Evolutionary conservation across 352 stramenopile genomes (phyloP).

Genomic region (Phytophthora melonis): DNA sequence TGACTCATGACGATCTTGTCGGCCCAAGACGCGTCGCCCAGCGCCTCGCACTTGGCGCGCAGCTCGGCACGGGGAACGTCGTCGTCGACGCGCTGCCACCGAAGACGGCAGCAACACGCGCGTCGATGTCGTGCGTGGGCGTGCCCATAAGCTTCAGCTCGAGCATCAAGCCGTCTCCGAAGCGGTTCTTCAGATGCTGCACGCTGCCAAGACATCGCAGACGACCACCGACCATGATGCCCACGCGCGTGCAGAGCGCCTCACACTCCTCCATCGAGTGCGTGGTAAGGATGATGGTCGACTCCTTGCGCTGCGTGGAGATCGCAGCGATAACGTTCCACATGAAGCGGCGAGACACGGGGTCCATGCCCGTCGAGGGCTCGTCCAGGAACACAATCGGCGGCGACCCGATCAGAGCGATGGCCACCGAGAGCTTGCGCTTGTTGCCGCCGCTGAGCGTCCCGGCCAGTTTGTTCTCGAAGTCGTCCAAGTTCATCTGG

Average conservation of each 20-base stretch:
- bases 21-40: slow-evolving; percentile 56
- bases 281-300: slow-evolving; percentile 93
- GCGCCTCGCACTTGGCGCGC: slow-evolving; percentile 48
- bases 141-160: slow-evolving; percentile 72
- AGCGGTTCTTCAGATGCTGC: slow-evolving; percentile 96
- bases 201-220: slow-evolving; percentile 86
- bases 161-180: slow-evolving; percentile 95
- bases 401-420: slow-evolving; percentile 93
- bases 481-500: slow-evolving; percentile 79
- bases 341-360: slow-evolving; percentile 94
- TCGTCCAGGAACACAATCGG: slow-evolving; percentile 94
- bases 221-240: slow-evolving; percentile 91
- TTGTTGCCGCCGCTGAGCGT: slow-evolving; percentile 92
- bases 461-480: slow-evolving; percentile 76
- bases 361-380: slow-evolving; percentile 95
- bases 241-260: slow-evolving; percentile 94
- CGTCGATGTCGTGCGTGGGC: slow-evolving; percentile 41
- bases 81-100: slow-evolving; percentile 31
- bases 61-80: slow-evolving; percentile 49
- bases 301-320: slow-evolving; percentile 70
- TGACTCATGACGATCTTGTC: slow-evolving; percentile 61
- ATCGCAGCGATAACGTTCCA: slow-evolving; percentile 94
- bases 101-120: slow-evolving; percentile 46
- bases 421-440: slow-evolving; percentile 93
- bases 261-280: slow-evolving; percentile 98